Percentiles rank a stretch among this genome's conserved stretches.
Evolutionary conservation across 2,329 filamentous ascomycete species (phyloP).

Genomic region (Colletotrichum tropicale): DNA sequence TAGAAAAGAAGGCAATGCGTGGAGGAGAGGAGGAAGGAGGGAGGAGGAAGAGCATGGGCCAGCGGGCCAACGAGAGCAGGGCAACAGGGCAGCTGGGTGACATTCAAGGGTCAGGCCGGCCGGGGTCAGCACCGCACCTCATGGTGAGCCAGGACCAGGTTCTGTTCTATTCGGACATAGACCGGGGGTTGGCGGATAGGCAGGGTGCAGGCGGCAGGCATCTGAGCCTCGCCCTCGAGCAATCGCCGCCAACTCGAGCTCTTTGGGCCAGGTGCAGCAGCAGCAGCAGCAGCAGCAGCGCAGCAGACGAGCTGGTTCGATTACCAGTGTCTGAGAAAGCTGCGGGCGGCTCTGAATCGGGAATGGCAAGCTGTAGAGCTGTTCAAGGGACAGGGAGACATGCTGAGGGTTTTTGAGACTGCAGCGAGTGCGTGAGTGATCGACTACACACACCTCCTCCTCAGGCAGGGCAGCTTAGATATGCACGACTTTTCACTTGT

Average conservation of each 20-base stretch:
- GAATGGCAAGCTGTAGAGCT: neutral
- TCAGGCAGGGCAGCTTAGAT: neutral
- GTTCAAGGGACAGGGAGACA: neutral
- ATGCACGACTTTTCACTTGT: neutral
- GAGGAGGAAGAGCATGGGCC: neutral
- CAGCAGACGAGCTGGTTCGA: neutral
- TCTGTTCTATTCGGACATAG: neutral
- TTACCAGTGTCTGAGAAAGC: neutral
- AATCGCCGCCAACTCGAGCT: neutral
- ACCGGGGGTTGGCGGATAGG: neutral
- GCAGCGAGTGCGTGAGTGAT: neutral
- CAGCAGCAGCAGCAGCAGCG: neutral
- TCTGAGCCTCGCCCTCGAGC: neutral
- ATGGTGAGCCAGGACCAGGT: neutral
- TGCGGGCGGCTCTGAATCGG: conserved; percentile 2
- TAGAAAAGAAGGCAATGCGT: neutral
- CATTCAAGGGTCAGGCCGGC: neutral
- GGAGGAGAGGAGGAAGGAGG: neutral
- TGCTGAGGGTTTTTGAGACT: no score
- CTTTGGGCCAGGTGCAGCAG: neutral
- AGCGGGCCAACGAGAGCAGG: neutral
- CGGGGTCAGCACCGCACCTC: neutral
- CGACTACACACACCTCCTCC: neutral
- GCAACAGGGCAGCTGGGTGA: neutral
- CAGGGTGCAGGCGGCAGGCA: neutral